Percentiles rank a stretch among this genome's conserved stretches.
Conservation (phyloP, 202 grass and related monocot species). For the Brachypodium distachyon region DNA sequence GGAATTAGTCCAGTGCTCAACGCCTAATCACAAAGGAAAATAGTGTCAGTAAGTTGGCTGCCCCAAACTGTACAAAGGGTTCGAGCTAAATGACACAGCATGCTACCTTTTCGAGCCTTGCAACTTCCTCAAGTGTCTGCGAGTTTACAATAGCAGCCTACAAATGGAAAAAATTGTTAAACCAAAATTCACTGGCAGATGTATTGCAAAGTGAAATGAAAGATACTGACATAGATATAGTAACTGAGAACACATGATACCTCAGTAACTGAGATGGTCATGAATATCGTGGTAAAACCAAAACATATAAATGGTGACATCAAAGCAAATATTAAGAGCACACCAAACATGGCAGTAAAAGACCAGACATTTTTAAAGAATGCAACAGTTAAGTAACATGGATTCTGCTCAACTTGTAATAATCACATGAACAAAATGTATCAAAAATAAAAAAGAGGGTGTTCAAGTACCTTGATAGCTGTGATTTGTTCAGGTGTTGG, state of each 20-base stretch:
- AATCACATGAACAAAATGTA: background rate
- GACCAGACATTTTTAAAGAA: background rate
- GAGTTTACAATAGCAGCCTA: constrained; percentile 90
- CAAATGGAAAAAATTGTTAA: background rate
- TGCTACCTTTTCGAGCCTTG: constrained; percentile 83
- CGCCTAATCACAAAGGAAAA: constrained; percentile 29
- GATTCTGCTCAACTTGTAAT: background rate
- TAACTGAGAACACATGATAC: background rate
- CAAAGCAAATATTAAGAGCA: background rate
- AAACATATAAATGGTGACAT: background rate
- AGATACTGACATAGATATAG: background rate
- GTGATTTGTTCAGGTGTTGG: constrained; percentile 94
- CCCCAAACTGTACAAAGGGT: background rate
- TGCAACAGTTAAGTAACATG: background rate
- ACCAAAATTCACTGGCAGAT: background rate
- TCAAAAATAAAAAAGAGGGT: background rate
- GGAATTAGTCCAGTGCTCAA: constrained; percentile 84
- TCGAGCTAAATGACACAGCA: background rate
- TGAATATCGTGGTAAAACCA: background rate
- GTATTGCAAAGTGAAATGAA: background rate
- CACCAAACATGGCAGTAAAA: background rate
- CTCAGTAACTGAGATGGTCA: background rate
- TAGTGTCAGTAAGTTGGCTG: background rate
- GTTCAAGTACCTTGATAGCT: constrained; percentile 79
- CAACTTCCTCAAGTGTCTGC: constrained; percentile 96